Evolutionary conservation across 192 early-diverging fungal species (phyloP).

Genomic region (Rhizophagus clarus): DNA sequence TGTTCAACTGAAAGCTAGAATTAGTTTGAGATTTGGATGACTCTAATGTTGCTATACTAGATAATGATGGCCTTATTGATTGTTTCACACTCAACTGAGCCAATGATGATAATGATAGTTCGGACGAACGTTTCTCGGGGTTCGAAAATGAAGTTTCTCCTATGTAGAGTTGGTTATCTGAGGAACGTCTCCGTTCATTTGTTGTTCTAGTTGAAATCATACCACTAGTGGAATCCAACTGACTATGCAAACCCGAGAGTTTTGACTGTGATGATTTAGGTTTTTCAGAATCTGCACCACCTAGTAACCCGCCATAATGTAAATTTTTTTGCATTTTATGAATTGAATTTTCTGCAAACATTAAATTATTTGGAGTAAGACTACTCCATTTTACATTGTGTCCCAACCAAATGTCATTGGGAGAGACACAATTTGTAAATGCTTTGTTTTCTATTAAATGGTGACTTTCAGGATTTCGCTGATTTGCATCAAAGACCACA

Average conservation of each 20-base stretch:
- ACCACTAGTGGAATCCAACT: neutral
- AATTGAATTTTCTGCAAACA: neutral
- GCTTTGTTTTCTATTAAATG: neutral
- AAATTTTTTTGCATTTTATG: neutral
- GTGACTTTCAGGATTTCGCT: neutral
- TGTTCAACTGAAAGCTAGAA: neutral
- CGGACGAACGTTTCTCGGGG: too few relatives aligned
- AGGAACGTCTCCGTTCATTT: neutral
- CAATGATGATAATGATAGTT: constrained; percentile 19
- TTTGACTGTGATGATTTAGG: neutral
- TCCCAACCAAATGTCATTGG: constrained; percentile 12
- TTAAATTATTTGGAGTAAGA: neutral
- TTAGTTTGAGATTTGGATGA: neutral
- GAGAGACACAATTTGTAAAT: neutral
- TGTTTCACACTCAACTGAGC: constrained; percentile 12
- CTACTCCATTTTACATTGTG: constrained; percentile 23
- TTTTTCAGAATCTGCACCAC: constrained; percentile 24
- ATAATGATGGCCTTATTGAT: neutral
- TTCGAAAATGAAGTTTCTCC: neutral
- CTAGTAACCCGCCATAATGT: constrained; percentile 16
- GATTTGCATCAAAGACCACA: neutral
- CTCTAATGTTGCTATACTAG: neutral
- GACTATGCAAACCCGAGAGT: neutral
- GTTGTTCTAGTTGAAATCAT: neutral
- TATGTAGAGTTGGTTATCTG: neutral